phyloP scores from a whole-genome alignment of 495 filamentous ascomycete species.

The Acidomyces sp. region DNA sequence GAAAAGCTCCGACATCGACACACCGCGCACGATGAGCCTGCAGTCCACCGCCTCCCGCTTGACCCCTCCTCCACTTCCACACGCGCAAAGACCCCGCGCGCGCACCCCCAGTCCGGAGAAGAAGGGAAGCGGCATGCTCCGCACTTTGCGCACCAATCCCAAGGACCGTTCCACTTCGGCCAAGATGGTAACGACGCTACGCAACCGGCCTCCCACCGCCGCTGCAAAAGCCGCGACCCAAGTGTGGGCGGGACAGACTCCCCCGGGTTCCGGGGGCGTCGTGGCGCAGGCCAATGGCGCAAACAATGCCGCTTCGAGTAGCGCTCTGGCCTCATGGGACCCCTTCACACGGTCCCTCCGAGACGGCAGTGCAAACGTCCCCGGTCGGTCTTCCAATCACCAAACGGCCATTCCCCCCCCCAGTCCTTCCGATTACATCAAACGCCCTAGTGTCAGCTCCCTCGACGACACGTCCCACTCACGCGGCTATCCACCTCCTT shows the following conservation, averaged over 20 bases:
- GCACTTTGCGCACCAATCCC: conserved; percentile 59
- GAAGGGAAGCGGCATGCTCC: conserved; percentile 56
- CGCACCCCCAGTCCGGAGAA: conserved; percentile 74
- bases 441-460: not conserved
- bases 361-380: no score
- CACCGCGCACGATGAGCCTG: conserved; percentile 16
- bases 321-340: conserved; percentile 15
- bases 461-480: not conserved
- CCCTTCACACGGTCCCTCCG: conserved; percentile 20
- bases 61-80: conserved; percentile 5
- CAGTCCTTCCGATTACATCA: conserved; percentile 14
- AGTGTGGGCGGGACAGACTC: conserved; percentile 47
- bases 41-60: conserved; percentile 9
- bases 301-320: not conserved
- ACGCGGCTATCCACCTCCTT: conserved; percentile 8
- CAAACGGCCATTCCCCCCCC: conserved; percentile 10
- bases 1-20: conserved; percentile 37
- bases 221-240: conserved; percentile 80
- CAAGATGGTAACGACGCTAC: conserved; percentile 25
- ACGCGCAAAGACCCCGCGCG: conserved; percentile 27
- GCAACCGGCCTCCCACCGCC: conserved; percentile 27
- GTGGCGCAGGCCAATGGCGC: not conserved
- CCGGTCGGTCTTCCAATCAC: not conserved
- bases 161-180: conserved; percentile 42
- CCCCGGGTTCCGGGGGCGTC: conserved; percentile 1